These are phyloP conservation scores for Elsinoe batatas DNA, from an alignment of 2,329 filamentous ascomycete genomes.

Conservation along the genomic window DNA sequence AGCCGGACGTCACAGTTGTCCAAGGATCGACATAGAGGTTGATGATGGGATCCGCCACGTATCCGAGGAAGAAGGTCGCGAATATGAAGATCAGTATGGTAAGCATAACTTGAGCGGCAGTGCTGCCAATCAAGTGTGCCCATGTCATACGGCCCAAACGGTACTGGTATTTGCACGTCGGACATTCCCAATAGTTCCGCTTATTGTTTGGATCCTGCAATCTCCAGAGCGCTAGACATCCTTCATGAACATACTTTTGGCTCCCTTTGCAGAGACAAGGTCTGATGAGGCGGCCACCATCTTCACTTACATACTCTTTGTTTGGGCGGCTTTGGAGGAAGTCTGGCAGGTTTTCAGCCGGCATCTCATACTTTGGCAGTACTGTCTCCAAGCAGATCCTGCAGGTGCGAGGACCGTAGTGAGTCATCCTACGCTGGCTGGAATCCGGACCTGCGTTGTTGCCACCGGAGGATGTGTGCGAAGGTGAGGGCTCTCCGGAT, in stretches of 20 bases:
- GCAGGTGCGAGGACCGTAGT: slow-evolving; percentile 66
- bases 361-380: slow-evolving; percentile 44
- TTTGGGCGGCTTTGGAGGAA: slow-evolving; percentile 48
- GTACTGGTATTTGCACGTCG: slow-evolving; percentile 79
- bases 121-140: slow-evolving; percentile 51
- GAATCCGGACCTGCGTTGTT: background rate
- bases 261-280: slow-evolving; percentile 92
- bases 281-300: slow-evolving; percentile 68
- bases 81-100: slow-evolving; percentile 62
- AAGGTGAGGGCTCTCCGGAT: background rate
- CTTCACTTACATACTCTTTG: slow-evolving; percentile 64
- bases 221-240: slow-evolving; percentile 76
- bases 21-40: slow-evolving; percentile 74
- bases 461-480: background rate
- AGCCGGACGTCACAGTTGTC: slow-evolving; percentile 21
- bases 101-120: slow-evolving; percentile 54
- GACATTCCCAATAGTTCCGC: slow-evolving; percentile 77
- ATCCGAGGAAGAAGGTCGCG: slow-evolving; percentile 74
- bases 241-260: slow-evolving; percentile 88
- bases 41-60: slow-evolving; percentile 85
- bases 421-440: slow-evolving; percentile 28
- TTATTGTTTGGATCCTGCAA: slow-evolving; percentile 56
- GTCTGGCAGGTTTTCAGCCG: slow-evolving; percentile 42
- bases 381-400: slow-evolving; percentile 79
- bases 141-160: slow-evolving; percentile 66